Evolutionary conservation across 768 basidiomycete genomes (phyloP), one percentile per base, ranked within the genome.

Genomic region (Agrocybe praecox): DNA sequence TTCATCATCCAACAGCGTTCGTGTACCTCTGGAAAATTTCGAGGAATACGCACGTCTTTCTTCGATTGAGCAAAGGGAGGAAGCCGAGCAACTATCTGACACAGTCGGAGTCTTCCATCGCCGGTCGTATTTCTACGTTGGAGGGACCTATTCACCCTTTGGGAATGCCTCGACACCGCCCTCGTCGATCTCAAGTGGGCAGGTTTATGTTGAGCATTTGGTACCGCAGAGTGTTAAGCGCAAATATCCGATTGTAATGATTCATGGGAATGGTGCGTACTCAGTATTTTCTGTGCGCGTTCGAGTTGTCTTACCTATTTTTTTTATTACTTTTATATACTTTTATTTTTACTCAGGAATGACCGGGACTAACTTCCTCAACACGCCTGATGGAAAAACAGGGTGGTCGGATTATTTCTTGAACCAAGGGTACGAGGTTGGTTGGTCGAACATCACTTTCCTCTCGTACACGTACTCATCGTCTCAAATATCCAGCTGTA

Each of bases 401-500:
- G 82, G 82, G n/a, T 84, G 82, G 82, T 78, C 78, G n/a, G 81
- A 84, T 66, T 81, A 79, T 64, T 81, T 84, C 53, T 61, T 83
- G 55, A 66, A 72, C 49, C 58, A 77, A 60, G 82, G 81, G 34
- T 83, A 80, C 56, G 81, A 83, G 69, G 82, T 83, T 62, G 55
- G 61, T 14, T 46, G n/a, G n/a, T n/a, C n/a, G n/a, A n/a, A n/a
- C n/a, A 45, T 46, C 55, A 29, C 24, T 55, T n/a, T 57, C 33
- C 44, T 51, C 45, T 23, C 48, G 14, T 18, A 19, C 5, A 10
- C 40, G 17, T 59, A 21, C 21, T 45, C n/a, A 43, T 17, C 24
- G 26, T 23, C 19, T 33, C 10, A 15, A 24, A 23, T n/a, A 36
- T 18, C 18, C 53, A 76, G 79, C 56, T 81, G 2, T 80, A 79